Base-by-base conservation (phyloP, 176 grass and related monocot genomes). In the Themeda triandra region DNA sequence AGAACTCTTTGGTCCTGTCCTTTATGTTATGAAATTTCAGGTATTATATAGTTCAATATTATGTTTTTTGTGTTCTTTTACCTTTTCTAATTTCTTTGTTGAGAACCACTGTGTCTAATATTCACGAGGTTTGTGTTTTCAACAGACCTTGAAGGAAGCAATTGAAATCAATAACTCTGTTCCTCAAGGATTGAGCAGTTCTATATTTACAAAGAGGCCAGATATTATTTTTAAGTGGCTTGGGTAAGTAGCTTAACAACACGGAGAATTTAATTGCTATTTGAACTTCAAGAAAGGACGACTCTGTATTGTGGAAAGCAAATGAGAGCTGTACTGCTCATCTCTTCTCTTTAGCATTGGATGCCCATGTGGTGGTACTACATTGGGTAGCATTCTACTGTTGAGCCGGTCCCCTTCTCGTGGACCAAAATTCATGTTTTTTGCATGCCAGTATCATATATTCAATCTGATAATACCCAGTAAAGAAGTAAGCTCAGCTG, bases 21-120 rank as follows among this genome's bases (percentile, higher is more conserved):
- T 99, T 74, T 99, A 99, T 76, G 96, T 96, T 53, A 92, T 99
- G 93, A 99, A 96, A 94, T 96, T 96, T 83, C 83, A 92, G 93
- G 96, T 99, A 81, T 10, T 19, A 13, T 75, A 58, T 44, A 59
- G 59, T 82, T 51, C 13, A 64, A n/a, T 65, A 73, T 32, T 78
- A 28, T 25, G 13, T 70, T 56, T 9, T 64, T 56, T 10, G 53
- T 63, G 80, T 30, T 54, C 59, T 56, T 56, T 81, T 46, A 83
- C 31, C 42, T 84, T 18, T 78, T 69, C 30, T 62, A 59, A 32
- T 29, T 87, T 49, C 28, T 83, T 4, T 63, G 45, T 65, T 76
- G 33, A 21, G 25, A 41, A 54, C 54, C 1, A 5, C 10, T 78
- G 45, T n/a, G 33, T 86, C 6, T 15, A 64, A 33, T 87, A 60